Base-by-base conservation (phyloP, 305 asterid species). In the Fraxinus angustifolia region DNA sequence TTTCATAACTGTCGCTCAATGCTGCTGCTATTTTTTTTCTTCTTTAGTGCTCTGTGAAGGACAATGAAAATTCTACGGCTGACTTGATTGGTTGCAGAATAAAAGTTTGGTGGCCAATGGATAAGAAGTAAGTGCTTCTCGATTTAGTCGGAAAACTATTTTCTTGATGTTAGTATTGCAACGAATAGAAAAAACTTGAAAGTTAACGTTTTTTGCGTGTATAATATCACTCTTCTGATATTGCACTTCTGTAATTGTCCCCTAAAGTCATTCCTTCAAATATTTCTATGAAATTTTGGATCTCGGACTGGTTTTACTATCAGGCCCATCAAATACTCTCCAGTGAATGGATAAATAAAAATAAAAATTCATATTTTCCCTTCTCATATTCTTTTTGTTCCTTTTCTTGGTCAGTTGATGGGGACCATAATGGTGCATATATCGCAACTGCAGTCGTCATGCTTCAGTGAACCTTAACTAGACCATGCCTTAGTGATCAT, bases 101-200 rank as follows among this genome's bases (percentile, higher is more conserved):
- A 86, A 91, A 92, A 90, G 92, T 96, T 83, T 96, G 99, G 99
- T 96, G 99, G 99, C 99, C 99, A 21, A 89, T 94, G 92, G 99
- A 96, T 89, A 94, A 94, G 93, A 2, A 75, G 99, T 96, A 86
- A 89, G 98, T 87, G 65, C 71, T 78, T 78, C 65, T 84, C 76
- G 80, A 80, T 76, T 83, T 79, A 65, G 71, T 84, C 56, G 75
- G 76, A 76, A 26, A 53, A 19, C 77, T 71, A 35, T 76, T 33
- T 38, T 78, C 79, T 83, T 28, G 48, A 78, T 71, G 79, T 78
- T 45, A 42, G 26, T 56, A 82, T 77, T 86, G 70, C 78, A 77
- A 17, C 53, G 3, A 62, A 53, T 65, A 76, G 65, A 17, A 73
- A 75, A 76, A 12, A 16, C 8, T 26, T 75, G 10, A 1, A 60